Base-by-base conservation (phyloP, 1,284 basidiomycete genomes). In the Tilletia indica region DNA sequence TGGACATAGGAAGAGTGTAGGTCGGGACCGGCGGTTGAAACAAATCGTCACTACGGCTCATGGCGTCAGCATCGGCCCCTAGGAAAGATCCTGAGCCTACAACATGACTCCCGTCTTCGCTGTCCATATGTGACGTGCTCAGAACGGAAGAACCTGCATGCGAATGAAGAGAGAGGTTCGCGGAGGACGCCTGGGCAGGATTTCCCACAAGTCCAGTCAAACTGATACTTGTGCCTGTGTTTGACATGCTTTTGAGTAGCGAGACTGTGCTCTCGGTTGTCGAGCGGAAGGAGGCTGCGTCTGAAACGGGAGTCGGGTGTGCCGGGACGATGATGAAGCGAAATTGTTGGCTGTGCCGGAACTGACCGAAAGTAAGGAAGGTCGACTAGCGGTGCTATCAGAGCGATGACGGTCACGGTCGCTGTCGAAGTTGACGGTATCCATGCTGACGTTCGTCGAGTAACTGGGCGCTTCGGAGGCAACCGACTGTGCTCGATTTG, bases 121-220 rank as follows among this genome's bases (percentile, higher is more conserved):
- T 64, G 19, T 64, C 61, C 31, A 38, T 16, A 6, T 38, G 31
- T 16, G 61, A 64, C 12, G 36, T 38, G 36, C 34, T 16, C 34
- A 11, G 31, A 3, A 38, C 36, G 6, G 61, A 64, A 16, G 61
- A 64, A 14, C 34, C 36, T 11, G 61, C 61, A 16, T 64, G 36
- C 9, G 61, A 64, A 38, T 64, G 12, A 38, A 64, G 36, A 16
- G 61, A 39, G 36, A 64, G 61, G 38, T 64, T 64, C 14, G 61
- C 36, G 12, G 61, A 39, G 19, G 61, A 64, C 9, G 61, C 36
- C 16, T 64, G 61, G 19, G 61, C 61, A n/a, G 61, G 12, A 21
- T 64, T 12, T 16, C 36, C 61, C 19, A 19, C 12, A 9, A 38
- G 34, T 9, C 51, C 51, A n/a, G 51, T 16, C 19, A 54, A 25